Evolutionary conservation across 129 eudicot species (phyloP), one percentile per base, ranked within the genome.

Genomic region (Deinandra increscens): DNA sequence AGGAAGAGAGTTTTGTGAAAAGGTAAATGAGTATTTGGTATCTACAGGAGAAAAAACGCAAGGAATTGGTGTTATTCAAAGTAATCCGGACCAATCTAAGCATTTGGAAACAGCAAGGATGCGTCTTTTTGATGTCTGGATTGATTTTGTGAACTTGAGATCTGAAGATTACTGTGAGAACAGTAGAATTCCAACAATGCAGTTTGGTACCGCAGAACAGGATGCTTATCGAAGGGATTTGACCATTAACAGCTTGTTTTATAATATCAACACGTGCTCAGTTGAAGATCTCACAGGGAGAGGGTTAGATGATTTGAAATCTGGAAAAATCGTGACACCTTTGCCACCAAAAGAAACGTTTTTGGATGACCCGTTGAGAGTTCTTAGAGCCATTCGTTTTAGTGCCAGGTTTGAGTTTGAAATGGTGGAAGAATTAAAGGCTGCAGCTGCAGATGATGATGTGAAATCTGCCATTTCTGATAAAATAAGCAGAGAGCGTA

Each of bases 51-150:
- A 87, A 80, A 80, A 89, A 69, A 69, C 85, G 19, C 87, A 80
- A 4, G 95, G 92, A 17, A 68, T 89, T 56, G 88, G 84, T 67
- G 97, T 89, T 55, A 94, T 89, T 60, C 97, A 87, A 60, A 89
- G 97, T 83, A 94, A 89, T 80, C 99, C 99, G 31, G 97, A 94
- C 12, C 97, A 94, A 66, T 94, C 99, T 9, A 94, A 94, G 75
- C 97, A 94, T 83, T 81, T 94, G 88, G 99, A 94, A 85, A 94
- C 99, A 1, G 96, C 99, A 46, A 80, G 85, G 79, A 94, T 94
- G 99, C 90, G 91, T 38, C 79, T 89, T 3, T 84, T 81, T 72
- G 96, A 87, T 63, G 61, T 83, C 11, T 94, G 91, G 97, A 83
- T 94, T 70, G 99, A 94, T 78, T 87, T 94, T 66, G 99, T 89